Conservation (phyloP, 148 eudicot genomes). For the Persicaria tinctoria region DNA sequence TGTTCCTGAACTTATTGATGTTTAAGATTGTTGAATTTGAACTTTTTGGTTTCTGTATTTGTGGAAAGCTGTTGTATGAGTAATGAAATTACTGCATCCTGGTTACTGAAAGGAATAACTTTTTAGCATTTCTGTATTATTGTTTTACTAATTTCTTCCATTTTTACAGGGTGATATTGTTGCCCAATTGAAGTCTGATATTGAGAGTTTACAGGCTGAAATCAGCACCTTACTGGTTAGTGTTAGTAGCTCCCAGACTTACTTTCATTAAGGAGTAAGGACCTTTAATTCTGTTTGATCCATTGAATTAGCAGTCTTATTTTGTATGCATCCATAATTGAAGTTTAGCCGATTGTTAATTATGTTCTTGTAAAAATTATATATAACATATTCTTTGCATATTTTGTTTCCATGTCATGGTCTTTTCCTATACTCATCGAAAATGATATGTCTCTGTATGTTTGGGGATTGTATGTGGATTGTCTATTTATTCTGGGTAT, state of each 20-base stretch:
- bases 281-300: background rate
- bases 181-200: constrained; percentile 65
- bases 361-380: background rate
- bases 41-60: background rate
- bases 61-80: background rate
- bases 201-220: constrained; percentile 71
- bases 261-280: background rate
- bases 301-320: background rate
- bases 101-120: background rate
- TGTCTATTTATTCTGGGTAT: background rate
- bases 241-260: constrained; percentile 7
- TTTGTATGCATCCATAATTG: background rate
- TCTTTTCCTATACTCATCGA: background rate
- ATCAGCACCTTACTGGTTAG: constrained; percentile 73
- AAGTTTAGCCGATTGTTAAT: background rate
- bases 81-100: background rate
- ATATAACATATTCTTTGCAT: background rate
- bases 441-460: background rate
- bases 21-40: background rate
- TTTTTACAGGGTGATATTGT: constrained; percentile 62
- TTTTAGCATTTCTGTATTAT: background rate
- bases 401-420: background rate
- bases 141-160: background rate
- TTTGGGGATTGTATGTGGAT: background rate
- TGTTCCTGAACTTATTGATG: background rate